phyloP scores from a whole-genome alignment of 2,329 filamentous ascomycete genomes.

The Immersiporthe knoxdaviesiana region DNA sequence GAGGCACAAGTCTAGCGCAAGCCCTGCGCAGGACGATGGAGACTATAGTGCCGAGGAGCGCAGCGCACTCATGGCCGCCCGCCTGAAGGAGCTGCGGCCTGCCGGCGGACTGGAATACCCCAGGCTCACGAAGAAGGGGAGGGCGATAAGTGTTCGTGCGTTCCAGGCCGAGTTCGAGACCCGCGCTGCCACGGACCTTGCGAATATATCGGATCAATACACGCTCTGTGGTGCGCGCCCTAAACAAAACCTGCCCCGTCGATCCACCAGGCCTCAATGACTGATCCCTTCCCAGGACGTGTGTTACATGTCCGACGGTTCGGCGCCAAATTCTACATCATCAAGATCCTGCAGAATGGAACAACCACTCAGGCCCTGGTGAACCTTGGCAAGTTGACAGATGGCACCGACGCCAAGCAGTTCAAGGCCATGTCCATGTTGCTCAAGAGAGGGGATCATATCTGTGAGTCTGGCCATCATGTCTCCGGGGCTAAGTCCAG shows the following conservation, averaged over 20 bases:
- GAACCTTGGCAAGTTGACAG: constrained; percentile 58
- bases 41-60: constrained; percentile 23
- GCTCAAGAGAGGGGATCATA: constrained; percentile 79
- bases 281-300: constrained; percentile 59
- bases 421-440: constrained; percentile 67
- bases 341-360: constrained; percentile 77
- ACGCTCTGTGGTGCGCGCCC: constrained; percentile 9
- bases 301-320: constrained; percentile 71
- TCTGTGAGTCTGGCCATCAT: constrained; percentile 61
- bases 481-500: constrained; percentile 15
- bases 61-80: constrained; percentile 34
- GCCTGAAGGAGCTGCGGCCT: constrained; percentile 57
- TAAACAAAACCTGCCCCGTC: neutral
- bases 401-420: constrained; percentile 42
- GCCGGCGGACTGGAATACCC: constrained; percentile 60
- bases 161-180: constrained; percentile 43
- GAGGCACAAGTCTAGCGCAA: constrained; percentile 18
- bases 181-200: neutral
- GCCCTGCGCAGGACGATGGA: constrained; percentile 22
- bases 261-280: constrained; percentile 16
- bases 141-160: constrained; percentile 42
- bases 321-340: constrained; percentile 80
- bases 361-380: constrained; percentile 76
- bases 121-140: constrained; percentile 43
- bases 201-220: neutral